Conservation (phyloP, 164 flowering plant species). For the Aristolochia contorta region DNA sequence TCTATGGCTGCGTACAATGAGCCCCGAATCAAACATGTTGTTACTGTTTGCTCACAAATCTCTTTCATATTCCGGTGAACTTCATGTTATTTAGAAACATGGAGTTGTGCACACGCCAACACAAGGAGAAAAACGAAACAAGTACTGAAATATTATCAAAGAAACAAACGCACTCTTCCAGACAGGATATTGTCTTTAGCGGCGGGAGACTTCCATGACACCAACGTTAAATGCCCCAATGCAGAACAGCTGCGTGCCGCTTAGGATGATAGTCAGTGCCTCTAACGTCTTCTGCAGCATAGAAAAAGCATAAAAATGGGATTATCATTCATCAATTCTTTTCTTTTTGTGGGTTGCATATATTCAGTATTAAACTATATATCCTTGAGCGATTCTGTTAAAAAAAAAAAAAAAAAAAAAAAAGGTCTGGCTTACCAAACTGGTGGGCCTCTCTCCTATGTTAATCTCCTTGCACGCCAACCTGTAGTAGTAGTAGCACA, state of each 20-base stretch:
- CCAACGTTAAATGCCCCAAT: constrained; percentile 51
- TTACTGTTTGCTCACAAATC: too few relatives aligned
- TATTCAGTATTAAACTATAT: background rate
- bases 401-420: too few relatives aligned
- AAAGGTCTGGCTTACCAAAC: constrained; percentile 34
- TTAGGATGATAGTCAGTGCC: constrained; percentile 41
- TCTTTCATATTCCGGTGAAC: too few relatives aligned
- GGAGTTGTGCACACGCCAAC: too few relatives aligned
- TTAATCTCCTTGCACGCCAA: constrained; percentile 82
- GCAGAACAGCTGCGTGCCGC: constrained; percentile 64
- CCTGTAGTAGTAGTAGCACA: too few relatives aligned
- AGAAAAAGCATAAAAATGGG: background rate
- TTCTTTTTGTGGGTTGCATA: background rate
- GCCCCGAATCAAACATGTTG: too few relatives aligned
- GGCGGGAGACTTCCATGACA: constrained; percentile 12
- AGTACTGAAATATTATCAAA: too few relatives aligned
- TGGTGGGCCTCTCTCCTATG: constrained; percentile 44
- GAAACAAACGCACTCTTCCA: too few relatives aligned
- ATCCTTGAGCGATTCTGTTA: background rate
- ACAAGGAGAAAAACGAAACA: too few relatives aligned
- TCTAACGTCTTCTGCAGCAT: constrained; percentile 60
- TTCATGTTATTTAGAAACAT: too few relatives aligned
- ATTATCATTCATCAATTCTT: background rate
- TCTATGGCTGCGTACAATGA: too few relatives aligned
- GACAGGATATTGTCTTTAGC: too few relatives aligned